Conservation (phyloP, 225 moss, liverwort and hornwort genomes). For the Antitrichia curtipendula region DNA sequence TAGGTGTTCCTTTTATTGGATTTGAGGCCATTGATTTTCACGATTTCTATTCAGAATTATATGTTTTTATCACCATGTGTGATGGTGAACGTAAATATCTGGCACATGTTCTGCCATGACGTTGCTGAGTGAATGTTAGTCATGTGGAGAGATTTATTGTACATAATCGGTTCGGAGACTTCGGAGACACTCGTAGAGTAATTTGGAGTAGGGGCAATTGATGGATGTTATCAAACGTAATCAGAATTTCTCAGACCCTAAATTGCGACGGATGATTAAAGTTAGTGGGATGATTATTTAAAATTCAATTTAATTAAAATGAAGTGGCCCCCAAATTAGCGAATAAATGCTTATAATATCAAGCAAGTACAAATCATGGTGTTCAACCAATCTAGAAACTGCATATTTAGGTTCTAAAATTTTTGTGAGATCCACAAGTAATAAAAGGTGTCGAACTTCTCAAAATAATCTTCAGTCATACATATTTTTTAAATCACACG, state of each 20-base stretch:
- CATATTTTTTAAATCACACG: neutral
- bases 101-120: neutral
- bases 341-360: neutral
- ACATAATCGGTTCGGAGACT: neutral
- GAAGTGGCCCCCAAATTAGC: neutral
- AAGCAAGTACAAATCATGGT: neutral
- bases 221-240: neutral
- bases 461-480: neutral
- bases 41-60: neutral
- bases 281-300: neutral
- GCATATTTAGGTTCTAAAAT: neutral
- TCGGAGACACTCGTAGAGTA: neutral
- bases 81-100: neutral
- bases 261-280: neutral
- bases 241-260: neutral
- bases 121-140: neutral
- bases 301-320: neutral
- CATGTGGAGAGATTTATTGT: neutral
- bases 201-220: neutral
- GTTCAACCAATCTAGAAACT: neutral
- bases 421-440: neutral
- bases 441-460: neutral
- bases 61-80: neutral
- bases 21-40: neutral
- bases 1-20: neutral